Conservation (phyloP, 257 asterid species). For the Coffea eugenioides region DNA sequence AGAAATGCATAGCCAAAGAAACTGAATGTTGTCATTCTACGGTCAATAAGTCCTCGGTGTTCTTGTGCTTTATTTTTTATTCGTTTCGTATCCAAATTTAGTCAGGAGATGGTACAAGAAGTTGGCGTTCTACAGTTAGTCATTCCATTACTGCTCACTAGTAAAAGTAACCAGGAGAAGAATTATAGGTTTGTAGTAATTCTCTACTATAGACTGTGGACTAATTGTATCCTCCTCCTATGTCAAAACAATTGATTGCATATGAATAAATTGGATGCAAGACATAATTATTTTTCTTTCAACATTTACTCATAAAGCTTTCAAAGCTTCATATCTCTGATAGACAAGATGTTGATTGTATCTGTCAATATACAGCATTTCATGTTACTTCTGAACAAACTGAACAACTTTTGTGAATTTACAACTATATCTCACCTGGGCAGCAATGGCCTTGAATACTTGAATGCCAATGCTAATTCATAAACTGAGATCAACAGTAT, state of each 20-base stretch:
- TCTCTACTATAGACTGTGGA: not conserved
- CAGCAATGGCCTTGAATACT: not conserved
- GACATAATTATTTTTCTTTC: not conserved
- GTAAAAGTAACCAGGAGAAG: not conserved
- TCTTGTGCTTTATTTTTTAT: not conserved
- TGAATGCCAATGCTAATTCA: not conserved
- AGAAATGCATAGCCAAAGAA: constrained; percentile 37
- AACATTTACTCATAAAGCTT: not conserved
- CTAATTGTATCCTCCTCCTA: not conserved
- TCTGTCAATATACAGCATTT: not conserved
- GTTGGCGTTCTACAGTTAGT: not conserved
- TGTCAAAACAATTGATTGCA: not conserved
- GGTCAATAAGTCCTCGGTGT: not conserved
- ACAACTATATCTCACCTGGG: not conserved
- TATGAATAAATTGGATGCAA: not conserved
- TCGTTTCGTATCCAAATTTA: not conserved
- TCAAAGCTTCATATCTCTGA: not conserved
- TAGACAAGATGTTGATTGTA: not conserved
- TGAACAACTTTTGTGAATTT: not conserved
- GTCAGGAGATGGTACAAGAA: not conserved
- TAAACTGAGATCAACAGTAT: not conserved
- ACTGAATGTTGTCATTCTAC: not conserved
- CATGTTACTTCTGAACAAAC: not conserved
- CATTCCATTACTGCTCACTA: not conserved
- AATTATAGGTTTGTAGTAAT: not conserved